These are phyloP conservation scores for Echites panduratus DNA, from an alignment of 257 asterid species.

Conservation along the genomic window DNA sequence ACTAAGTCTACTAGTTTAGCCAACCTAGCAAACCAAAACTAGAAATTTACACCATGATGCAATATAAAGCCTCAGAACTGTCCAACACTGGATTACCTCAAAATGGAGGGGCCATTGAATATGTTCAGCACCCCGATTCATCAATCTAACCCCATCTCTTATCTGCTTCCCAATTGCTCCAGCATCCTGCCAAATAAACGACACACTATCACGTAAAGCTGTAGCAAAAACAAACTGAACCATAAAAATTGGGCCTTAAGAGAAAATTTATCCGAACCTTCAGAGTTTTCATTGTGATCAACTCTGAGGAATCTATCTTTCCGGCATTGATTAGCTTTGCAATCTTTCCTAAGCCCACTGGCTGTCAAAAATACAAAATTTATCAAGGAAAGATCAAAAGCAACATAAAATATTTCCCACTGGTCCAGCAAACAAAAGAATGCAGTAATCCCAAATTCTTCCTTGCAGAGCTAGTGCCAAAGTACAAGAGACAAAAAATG, in stretches of 20 bases:
- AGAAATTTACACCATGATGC: not conserved
- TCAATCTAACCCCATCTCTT: constrained; percentile 77
- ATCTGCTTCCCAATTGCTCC: constrained; percentile 95
- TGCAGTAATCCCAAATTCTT: not conserved
- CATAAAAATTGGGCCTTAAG: not conserved
- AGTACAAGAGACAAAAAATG: not conserved
- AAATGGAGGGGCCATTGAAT: constrained; percentile 91
- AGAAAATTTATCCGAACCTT: constrained; percentile 41
- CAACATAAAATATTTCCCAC: not conserved
- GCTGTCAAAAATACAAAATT: constrained; percentile 42
- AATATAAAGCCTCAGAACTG: too few relatives aligned
- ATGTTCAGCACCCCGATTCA: constrained; percentile 86
- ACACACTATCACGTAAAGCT: constrained; percentile 15
- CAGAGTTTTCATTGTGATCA: constrained; percentile 91
- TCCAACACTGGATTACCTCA: constrained; percentile 43
- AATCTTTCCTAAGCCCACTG: constrained; percentile 88
- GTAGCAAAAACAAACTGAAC: not conserved
- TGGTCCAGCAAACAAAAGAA: not conserved
- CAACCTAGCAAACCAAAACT: not conserved
- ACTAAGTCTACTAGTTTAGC: not conserved
- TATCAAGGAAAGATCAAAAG: not conserved
- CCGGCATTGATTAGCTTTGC: constrained; percentile 91
- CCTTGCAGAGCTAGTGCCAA: not conserved
- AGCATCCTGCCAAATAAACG: constrained; percentile 41
- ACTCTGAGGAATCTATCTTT: constrained; percentile 90